Evolutionary conservation across 2,329 filamentous ascomycete species (phyloP).

Genomic region (Cercospora canescens): DNA sequence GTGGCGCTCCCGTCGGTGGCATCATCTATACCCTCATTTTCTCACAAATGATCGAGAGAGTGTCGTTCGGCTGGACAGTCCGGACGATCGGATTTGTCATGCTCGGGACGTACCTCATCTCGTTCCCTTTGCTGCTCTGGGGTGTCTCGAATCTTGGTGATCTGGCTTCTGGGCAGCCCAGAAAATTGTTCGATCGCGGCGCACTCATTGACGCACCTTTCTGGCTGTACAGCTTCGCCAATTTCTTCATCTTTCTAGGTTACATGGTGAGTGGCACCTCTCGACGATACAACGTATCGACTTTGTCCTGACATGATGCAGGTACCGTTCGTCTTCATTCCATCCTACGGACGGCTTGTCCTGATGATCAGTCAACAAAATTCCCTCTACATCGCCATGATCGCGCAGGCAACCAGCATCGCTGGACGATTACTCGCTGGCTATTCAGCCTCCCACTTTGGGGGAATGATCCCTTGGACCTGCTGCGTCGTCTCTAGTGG

Average conservation of each 20-base stretch:
- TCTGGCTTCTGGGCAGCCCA: conserved; percentile 26
- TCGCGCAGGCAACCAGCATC: conserved; percentile 59
- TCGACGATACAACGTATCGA: not conserved
- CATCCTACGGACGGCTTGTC: conserved; percentile 37
- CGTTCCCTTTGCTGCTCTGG: conserved; percentile 40
- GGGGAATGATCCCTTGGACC: conserved; percentile 58
- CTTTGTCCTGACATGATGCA: not conserved
- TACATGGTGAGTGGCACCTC: not conserved
- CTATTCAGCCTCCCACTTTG: conserved; percentile 49
- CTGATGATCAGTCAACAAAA: conserved; percentile 47
- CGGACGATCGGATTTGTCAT: conserved; percentile 62
- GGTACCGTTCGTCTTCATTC: conserved; percentile 46
- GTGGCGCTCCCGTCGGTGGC: conserved; percentile 62
- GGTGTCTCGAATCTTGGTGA: conserved; percentile 34
- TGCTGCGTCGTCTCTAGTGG: conserved; percentile 49
- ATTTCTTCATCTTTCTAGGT: conserved; percentile 34
- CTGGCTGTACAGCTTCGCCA: conserved; percentile 35
- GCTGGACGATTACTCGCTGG: conserved; percentile 53
- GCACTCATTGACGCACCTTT: conserved; percentile 45
- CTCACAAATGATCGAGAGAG: conserved; percentile 53
- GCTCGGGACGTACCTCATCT: conserved; percentile 43
- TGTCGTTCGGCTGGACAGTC: conserved; percentile 66
- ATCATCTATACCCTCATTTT: conserved; percentile 57
- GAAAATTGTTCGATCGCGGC: conserved; percentile 40
- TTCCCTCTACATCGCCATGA: conserved; percentile 56